These are phyloP conservation scores for Pythium apleroticum DNA, from an alignment of 352 stramenopile genomes.

Conservation along the genomic window DNA sequence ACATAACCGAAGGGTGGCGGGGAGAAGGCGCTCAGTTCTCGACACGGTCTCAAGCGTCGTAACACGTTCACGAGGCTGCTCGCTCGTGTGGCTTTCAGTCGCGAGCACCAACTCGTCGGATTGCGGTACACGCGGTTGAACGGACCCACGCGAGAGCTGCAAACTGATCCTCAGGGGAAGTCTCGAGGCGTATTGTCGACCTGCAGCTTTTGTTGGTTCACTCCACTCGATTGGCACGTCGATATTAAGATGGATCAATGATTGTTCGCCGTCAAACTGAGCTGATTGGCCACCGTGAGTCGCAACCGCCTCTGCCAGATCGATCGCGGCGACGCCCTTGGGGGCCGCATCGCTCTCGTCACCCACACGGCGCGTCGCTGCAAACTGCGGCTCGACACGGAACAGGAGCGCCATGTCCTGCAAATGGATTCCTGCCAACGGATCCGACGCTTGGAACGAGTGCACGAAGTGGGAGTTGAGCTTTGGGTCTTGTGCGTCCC, in stretches of 20 bases:
- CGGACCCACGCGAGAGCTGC: neutral
- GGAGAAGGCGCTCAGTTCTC: conserved; percentile 22
- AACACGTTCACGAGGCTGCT: neutral
- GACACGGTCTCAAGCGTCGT: conserved; percentile 16
- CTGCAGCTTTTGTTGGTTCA: neutral
- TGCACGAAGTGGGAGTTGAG: conserved; percentile 53
- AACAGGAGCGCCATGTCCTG: conserved; percentile 3
- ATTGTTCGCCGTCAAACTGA: neutral
- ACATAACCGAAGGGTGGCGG: conserved; percentile 17
- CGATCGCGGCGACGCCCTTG: conserved; percentile 12
- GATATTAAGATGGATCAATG: neutral
- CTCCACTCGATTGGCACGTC: conserved; percentile 21
- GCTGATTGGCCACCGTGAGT: neutral
- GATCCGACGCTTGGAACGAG: conserved; percentile 22
- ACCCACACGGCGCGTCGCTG: neutral
- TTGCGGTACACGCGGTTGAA: neutral
- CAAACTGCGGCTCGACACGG: conserved; percentile 14
- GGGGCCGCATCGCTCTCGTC: neutral
- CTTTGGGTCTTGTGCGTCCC: conserved; percentile 39
- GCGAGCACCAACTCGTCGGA: neutral
- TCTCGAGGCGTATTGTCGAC: neutral
- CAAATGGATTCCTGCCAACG: conserved; percentile 8
- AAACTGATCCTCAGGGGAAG: conserved; percentile 14
- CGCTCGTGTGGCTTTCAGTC: neutral
- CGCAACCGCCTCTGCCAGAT: conserved; percentile 2